Conservation (phyloP, 441 rosid species). For the Erysimum cheiri region DNA sequence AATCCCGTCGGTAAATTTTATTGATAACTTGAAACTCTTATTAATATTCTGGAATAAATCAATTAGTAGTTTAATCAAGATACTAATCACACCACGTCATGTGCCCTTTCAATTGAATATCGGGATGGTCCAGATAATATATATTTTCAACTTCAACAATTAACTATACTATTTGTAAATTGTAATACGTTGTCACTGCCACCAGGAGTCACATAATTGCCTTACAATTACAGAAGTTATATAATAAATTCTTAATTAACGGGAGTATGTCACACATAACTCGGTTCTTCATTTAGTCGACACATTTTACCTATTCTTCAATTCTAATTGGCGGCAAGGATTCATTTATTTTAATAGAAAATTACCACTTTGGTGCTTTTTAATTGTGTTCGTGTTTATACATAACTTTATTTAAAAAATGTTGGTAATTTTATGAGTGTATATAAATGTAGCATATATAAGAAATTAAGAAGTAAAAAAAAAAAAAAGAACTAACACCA, state of each 20-base stretch:
- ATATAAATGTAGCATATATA: too few relatives aligned
- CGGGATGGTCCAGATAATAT: slow-evolving; percentile 34
- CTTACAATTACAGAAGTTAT: neutral
- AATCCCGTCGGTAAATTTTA: slow-evolving; percentile 32
- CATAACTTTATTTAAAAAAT: too few relatives aligned
- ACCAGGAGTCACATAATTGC: slow-evolving; percentile 36
- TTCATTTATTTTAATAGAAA: neutral
- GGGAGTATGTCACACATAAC: slow-evolving; percentile 35
- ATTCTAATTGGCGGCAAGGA: slow-evolving; percentile 18
- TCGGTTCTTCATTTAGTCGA: slow-evolving; percentile 27
- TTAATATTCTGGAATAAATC: slow-evolving; percentile 28
- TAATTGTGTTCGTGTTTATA: too few relatives aligned
- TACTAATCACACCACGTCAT: slow-evolving; percentile 42
- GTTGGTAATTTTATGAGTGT: too few relatives aligned
- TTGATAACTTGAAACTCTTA: slow-evolving; percentile 2
- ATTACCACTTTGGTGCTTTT: too few relatives aligned
- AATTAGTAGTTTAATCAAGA: slow-evolving; percentile 40
- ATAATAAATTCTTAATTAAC: neutral
- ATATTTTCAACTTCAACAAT: slow-evolving; percentile 9
- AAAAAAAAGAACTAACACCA: too few relatives aligned
- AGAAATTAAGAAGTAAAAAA: too few relatives aligned
- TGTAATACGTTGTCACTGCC: slow-evolving; percentile 28
- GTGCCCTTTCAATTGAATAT: slow-evolving; percentile 46
- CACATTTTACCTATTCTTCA: slow-evolving; percentile 17
- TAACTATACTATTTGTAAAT: slow-evolving; percentile 3